Base-by-base conservation (phyloP, 768 basidiomycete species). In the Glaciozyma martinii region DNA sequence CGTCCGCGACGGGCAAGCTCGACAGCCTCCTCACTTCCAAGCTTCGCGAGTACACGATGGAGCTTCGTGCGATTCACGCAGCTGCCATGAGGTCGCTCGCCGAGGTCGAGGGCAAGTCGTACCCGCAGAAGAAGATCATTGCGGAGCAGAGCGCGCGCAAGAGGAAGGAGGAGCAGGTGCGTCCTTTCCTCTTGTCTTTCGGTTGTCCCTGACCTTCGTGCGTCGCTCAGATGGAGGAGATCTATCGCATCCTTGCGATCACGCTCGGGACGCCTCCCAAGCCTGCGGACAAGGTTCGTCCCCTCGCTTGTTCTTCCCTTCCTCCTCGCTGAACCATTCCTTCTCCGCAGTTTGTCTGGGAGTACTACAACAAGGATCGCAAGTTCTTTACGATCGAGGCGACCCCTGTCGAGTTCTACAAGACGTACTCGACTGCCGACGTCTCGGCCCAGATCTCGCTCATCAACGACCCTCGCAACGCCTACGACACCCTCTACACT, bases 391-490 rank as follows among this genome's bases (percentile, higher is more conserved):
- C n/a, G 5, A 49, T 91, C 86, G 83, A 83, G 60, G 86, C 90
- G 40, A 92, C 88, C 1, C 86, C 94, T 3, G 73, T 81, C 56
- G 86, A 92, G 64, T 94, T 89, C 76, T 88, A 86, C 77, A 68
- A 66, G 50, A 49, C 16, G 55, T 81, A 29, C 87, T 86, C 74
- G 21, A 58, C 61, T 18, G 63, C 57, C 62, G 81, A 81, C 7
- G 78, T 80, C 63, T 81, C 81, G 66, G 81, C 82, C 57, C 83
- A 82, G 43, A 64, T 98, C 81, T 94, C 91, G 44, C 82, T 98
- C 18, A 90, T 98, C 76, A 87, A 98, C 72, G 94, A 98, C 75
- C 93, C 94, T 15, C 83, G 94, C 30, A 93, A 97, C 74, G 79
- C 79, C 25, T 90, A 60, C 76, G 81, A 81, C 57, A 86, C 85